Base-by-base conservation (phyloP, 257 asterid genomes). In the Asclepias syriaca region DNA sequence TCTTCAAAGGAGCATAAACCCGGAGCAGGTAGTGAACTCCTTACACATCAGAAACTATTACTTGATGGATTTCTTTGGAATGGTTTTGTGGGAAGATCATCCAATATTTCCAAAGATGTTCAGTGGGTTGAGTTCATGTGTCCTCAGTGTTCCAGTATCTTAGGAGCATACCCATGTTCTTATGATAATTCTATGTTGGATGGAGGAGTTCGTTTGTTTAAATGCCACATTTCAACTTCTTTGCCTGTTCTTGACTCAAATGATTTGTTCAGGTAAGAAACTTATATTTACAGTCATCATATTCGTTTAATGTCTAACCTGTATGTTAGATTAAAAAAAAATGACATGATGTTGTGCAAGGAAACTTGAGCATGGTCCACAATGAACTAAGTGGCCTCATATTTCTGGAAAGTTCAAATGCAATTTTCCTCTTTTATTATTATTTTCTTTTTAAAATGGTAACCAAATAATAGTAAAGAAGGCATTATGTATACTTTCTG, bases 91-190 rank as follows among this genome's bases (percentile, higher is more conserved):
- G 86, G 85, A 72, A 81, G 81, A 74, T 83, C 95, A 58, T 88
- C 96, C 37, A 84, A 81, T 70, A 80, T 91, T 80, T 88, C 98
- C 7, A 90, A 86, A 80, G 88, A 90, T 66, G 84, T 94, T 73
- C 72, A 54, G 48, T 91, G 99, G 99, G 75, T 51, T 69, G 85
- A 81, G 67, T 85, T 79, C 70, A 77, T 74, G 58, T 94, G 97
- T 82, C 97, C 95, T 48, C 77, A 85, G 66, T 94, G 99, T 77
- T 87, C 95, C 29, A 81, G 81, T 77, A 84, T 81, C 77, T 68
- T 91, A 72, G 98, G 98, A 72, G 87, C 98, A 69, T 94, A 94
- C 81, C 99, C 98, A 74, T 81, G 92, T 81, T 57, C 77, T 70
- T 84, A 79, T 67, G 89, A 87, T 76, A 29, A 70, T 72, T 75